These are phyloP conservation scores for Botrytis aclada DNA, from an alignment of 2,329 filamentous ascomycete species.

Conservation along the genomic window DNA sequence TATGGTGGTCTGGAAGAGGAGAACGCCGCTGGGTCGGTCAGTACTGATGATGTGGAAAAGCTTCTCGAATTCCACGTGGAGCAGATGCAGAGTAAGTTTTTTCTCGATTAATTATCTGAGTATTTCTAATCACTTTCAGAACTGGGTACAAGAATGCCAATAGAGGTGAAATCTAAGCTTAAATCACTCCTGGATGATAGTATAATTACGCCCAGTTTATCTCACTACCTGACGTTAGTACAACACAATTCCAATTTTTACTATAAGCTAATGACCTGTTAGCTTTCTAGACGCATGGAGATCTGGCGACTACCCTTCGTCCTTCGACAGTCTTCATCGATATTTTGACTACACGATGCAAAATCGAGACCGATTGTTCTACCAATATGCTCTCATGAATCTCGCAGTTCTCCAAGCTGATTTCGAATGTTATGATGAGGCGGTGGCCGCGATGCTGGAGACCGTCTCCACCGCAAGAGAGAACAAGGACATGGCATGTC, in stretches of 20 bases:
- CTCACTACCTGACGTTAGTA: conserved; percentile 67
- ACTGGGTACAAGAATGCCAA: conserved; percentile 73
- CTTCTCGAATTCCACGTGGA: conserved; percentile 86
- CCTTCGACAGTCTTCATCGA: conserved; percentile 86
- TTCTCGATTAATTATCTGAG: no score
- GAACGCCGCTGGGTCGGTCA: conserved; percentile 49
- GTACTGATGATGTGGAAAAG: conserved; percentile 75
- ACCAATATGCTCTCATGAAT: conserved; percentile 93
- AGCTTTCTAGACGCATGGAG: conserved; percentile 91
- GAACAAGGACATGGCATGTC: conserved; percentile 84
- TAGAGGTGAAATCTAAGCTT: conserved; percentile 69
- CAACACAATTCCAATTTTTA: not conserved
- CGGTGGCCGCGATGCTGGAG: conserved; percentile 90
- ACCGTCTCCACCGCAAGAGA: conserved; percentile 92
- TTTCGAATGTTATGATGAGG: conserved; percentile 87
- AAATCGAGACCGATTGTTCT: conserved; percentile 75
- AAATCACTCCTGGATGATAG: conserved; percentile 65
- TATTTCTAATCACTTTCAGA: conserved; percentile 46
- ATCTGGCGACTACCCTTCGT: conserved; percentile 82
- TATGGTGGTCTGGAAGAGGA: conserved; percentile 31
- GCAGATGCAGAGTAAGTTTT: conserved; percentile 71
- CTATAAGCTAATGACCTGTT: conserved; percentile 24
- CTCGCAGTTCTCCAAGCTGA: conserved; percentile 91
- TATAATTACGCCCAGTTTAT: conserved; percentile 66
- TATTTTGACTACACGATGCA: conserved; percentile 98